Base-by-base conservation (phyloP, 306 rosid genomes). In the Cercis canadensis region DNA sequence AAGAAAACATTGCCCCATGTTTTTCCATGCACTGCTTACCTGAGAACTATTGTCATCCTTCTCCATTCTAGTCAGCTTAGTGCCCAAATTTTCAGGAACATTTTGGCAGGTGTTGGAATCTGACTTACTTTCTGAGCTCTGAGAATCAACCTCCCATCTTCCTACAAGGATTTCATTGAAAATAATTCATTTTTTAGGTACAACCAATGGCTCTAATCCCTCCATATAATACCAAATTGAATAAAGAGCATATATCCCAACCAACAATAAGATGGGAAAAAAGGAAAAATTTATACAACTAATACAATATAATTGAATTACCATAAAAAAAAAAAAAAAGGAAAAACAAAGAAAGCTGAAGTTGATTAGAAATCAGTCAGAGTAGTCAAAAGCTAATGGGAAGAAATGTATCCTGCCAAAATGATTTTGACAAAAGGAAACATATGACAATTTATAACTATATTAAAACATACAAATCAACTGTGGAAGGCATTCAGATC, bases 71-170 rank as follows among this genome's bases (percentile, higher is more conserved):
- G 37, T 52, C 67, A 39, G 65, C 75, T 77, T 21, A 41, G 45
- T 15, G 71, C 75, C 70, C 58, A 66, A 55, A 58, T 78, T 82
- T 70, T 81, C 86, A 33, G 80, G 81, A 62, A 70, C 70, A 43
- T 65, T 74, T 69, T 17, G 52, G 65, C 43, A 47, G 78, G 67
- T 59, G 59, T 47, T 55, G 69, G 82, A 82, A 69, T 73, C 81
- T 74, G 78, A 55, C 68, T 75, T 49, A 39, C 70, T 57, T n/a
- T 43, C 81, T 68, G 78, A 62, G 54, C 69, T 73, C 75, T 69
- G 89, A 76, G 75, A 81, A 77, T 75, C 69, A 70, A 57, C 84
- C 72, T 75, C 75, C 84, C 83, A 57, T 75, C 79, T 80, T 65
- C 84, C 98, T 94, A 86, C 59, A 83, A 51, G 60, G 18, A 75